Conservation (phyloP, 495 filamentous ascomycete species). For the Penicillium pancosmium region DNA sequence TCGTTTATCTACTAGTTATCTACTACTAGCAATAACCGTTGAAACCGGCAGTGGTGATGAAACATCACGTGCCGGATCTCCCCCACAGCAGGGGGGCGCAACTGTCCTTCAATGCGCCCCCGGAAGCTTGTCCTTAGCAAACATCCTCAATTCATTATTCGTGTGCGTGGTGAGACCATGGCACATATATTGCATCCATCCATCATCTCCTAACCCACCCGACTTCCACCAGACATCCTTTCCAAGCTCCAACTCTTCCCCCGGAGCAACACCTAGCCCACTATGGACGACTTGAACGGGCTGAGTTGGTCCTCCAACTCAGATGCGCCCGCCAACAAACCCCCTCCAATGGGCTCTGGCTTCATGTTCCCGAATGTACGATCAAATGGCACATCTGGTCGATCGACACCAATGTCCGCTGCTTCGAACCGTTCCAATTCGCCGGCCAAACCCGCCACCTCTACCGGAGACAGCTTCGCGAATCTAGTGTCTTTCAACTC, state of each 20-base stretch:
- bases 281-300: conserved; percentile 62
- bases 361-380: conserved; percentile 62
- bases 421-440: conserved; percentile 53
- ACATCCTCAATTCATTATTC: conserved; percentile 11
- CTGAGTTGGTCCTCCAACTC: conserved; percentile 54
- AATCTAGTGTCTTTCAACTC: conserved; percentile 78
- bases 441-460: conserved; percentile 60
- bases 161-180: conserved; percentile 21
- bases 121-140: conserved; percentile 9
- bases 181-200: neutral
- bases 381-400: conserved; percentile 63
- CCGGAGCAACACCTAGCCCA: conserved; percentile 17
- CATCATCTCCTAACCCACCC: conserved; percentile 1
- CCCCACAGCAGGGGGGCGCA: conserved; percentile 24
- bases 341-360: conserved; percentile 54
- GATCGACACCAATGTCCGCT: conserved; percentile 66
- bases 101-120: conserved; percentile 8
- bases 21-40: neutral
- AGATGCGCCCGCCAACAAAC: conserved; percentile 42
- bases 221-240: neutral
- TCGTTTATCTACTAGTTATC: too few relatives aligned
- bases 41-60: conserved; percentile 8
- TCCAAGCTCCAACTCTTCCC: conserved; percentile 4
- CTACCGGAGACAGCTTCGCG: conserved; percentile 83
- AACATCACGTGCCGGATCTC: conserved; percentile 23